These are phyloP conservation scores for Kodamaea kakaduensis DNA, from an alignment of 805 yeast species.

Conservation along the genomic window DNA sequence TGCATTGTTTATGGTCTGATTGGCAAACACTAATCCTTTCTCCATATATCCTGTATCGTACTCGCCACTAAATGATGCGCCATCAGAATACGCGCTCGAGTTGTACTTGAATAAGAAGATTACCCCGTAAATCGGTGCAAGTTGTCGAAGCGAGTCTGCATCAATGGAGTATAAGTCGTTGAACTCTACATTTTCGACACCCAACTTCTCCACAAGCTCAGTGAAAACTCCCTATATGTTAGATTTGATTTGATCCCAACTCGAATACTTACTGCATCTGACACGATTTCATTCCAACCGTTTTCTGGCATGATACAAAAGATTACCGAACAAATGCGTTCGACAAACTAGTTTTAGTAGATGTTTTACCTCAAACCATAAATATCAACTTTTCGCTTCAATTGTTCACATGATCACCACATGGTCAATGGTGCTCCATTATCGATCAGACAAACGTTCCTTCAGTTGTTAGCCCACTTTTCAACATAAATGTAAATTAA, in stretches of 20 bases:
- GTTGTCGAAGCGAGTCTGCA: constrained; percentile 30
- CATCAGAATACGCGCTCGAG: constrained; percentile 23
- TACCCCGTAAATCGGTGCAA: constrained; percentile 52
- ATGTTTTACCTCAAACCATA: too few relatives aligned
- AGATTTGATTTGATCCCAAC: neutral
- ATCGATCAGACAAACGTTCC: too few relatives aligned
- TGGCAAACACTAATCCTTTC: constrained; percentile 52
- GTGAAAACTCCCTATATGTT: constrained; percentile 52
- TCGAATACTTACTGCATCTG: constrained; percentile 46
- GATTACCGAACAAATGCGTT: too few relatives aligned
- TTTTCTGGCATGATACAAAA: constrained; percentile 11
- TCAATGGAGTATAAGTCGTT: constrained; percentile 57
- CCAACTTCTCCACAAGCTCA: constrained; percentile 53
- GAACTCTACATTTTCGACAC: constrained; percentile 50
- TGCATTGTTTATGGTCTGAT: constrained; percentile 62
- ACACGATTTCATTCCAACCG: constrained; percentile 63
- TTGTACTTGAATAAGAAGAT: constrained; percentile 62
- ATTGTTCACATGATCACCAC: too few relatives aligned
- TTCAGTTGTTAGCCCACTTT: too few relatives aligned
- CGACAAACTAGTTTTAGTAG: too few relatives aligned
- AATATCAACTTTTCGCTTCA: too few relatives aligned
- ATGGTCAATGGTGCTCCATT: too few relatives aligned
- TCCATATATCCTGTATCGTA: constrained; percentile 34
- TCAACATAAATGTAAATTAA: too few relatives aligned
- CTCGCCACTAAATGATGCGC: constrained; percentile 42